phyloP scores from a whole-genome alignment of 768 basidiomycete species.

The Trametes sanguinea region DNA sequence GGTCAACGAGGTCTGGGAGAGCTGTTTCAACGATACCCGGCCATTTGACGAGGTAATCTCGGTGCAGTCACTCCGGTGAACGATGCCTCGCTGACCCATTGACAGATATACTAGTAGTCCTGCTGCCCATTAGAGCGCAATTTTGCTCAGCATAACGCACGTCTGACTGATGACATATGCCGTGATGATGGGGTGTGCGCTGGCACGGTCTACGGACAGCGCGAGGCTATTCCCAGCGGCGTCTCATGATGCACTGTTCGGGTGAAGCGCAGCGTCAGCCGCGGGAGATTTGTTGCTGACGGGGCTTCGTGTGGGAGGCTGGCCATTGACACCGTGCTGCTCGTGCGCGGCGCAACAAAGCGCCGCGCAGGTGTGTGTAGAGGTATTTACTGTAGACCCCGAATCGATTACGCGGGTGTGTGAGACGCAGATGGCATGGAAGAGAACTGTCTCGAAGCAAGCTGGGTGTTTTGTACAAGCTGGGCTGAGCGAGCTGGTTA shows the following conservation, averaged over 20 bases:
- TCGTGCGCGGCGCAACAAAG: too few species aligned
- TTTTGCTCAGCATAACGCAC: not conserved
- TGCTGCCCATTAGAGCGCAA: not conserved
- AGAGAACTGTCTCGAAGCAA: not conserved
- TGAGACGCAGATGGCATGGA: not conserved
- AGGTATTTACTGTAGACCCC: too few species aligned
- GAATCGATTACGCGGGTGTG: not conserved
- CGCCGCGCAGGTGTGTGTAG: too few species aligned
- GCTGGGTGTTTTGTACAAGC: too few species aligned
- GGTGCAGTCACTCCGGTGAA: not conserved
- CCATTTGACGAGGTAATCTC: conserved; percentile 90
- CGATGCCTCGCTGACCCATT: not conserved
- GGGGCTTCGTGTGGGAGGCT: conserved; percentile 17
- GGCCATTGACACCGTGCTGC: too few species aligned
- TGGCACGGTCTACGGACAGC: conserved; percentile 1
- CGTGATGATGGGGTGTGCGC: conserved; percentile 11
- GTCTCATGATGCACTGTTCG: conserved; percentile 16
- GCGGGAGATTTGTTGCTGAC: not conserved
- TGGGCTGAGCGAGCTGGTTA: not conserved
- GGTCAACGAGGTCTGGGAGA: conserved; percentile 97
- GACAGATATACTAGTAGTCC: conserved; percentile 20
- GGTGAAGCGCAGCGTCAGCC: conserved; percentile 1
- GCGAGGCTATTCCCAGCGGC: conserved; percentile 8
- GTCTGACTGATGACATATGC: conserved; percentile 15
- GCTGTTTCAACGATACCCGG: conserved; percentile 91